phyloP scores from a whole-genome alignment of 2,329 filamentous ascomycete species.

The Calonectria pseudoreteaudii region DNA sequence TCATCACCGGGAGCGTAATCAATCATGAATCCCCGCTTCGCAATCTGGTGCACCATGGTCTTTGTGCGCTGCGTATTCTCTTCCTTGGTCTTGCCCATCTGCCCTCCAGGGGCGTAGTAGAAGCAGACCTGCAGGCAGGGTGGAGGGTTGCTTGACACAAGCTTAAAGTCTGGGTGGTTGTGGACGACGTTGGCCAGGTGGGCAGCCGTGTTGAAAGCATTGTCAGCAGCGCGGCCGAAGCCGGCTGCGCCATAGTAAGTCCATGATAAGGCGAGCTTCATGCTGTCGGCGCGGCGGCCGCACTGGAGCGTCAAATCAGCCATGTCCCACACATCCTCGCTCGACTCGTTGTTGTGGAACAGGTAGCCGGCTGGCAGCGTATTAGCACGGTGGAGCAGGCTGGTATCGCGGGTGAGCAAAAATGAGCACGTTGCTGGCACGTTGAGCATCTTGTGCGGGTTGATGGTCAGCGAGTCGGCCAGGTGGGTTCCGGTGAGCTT shows the following conservation, averaged over 20 bases:
- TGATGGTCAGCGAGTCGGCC: constrained; percentile 88
- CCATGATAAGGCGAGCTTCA: constrained; percentile 92
- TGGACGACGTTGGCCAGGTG: constrained; percentile 74
- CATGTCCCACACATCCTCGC: constrained; percentile 83
- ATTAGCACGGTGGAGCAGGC: constrained; percentile 83
- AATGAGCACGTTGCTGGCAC: constrained; percentile 93
- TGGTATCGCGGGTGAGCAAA: constrained; percentile 81
- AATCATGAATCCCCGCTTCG: constrained; percentile 68
- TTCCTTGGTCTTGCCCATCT: constrained; percentile 54
- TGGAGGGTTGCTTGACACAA: constrained; percentile 82
- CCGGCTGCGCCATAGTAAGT: constrained; percentile 86
- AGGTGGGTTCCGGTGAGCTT: constrained; percentile 78
- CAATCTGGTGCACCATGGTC: constrained; percentile 59
- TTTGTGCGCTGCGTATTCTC: constrained; percentile 63
- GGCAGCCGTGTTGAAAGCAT: constrained; percentile 77
- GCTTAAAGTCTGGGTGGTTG: constrained; percentile 68
- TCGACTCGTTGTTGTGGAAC: constrained; percentile 70
- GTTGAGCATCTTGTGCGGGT: constrained; percentile 98
- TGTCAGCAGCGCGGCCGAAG: constrained; percentile 76
- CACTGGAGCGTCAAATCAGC: constrained; percentile 95
- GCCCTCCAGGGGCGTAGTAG: constrained; percentile 76
- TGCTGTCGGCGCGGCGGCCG: constrained; percentile 83
- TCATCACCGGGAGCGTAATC: constrained; percentile 68
- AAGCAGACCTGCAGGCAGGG: constrained; percentile 96
- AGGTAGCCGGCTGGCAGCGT: constrained; percentile 88